Evolutionary conservation across 257 asterid genomes (phyloP), one percentile per base, ranked within the genome.

Genomic region (Catharanthus roseus): DNA sequence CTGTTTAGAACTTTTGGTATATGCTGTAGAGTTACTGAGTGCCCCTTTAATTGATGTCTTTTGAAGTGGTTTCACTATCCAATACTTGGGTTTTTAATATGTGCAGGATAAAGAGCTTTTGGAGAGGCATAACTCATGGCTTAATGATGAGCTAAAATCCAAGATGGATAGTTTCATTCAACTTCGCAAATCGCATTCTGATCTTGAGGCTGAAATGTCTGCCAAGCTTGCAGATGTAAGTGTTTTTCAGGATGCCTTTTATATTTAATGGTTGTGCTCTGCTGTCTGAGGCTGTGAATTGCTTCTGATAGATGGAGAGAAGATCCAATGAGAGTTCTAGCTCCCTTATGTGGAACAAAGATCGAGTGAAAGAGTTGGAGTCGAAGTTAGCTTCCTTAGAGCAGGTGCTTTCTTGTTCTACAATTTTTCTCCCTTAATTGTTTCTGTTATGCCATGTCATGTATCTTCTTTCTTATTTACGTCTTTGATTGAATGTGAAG

Each of bases 21-120:
- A 69, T 21, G 54, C 13, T 42, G 41, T 50, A 53, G 62, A 34
- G 38, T 38, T 47, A 36, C n/a, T 39, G 6, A 15, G 28, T 6
- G 21, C 31, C 31, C 29, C 51, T 56, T 21, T 44, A 5, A 56
- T 55, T 65, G 3, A 4, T 74, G 11, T 54, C 44, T 41, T 70
- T 29, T 10, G 38, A 34, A 47, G n/a, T 16, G 33, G 24, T 44
- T 60, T 67, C 69, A 55, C 23, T 65, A 16, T 18, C 41, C 10
- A 53, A 23, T 29, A 34, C 45, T 15, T 29, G 54, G 10, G 60
- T 53, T 67, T 33, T 68, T 16, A 31, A 65, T 47, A 62, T 33
- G 82, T 72, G 84, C 88, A 92, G 97, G 97, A 89, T 83, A 95
- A 95, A 77, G 99, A 95, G 86, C 91, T 95, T 60, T 76, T 95